Evolutionary conservation across 1,284 basidiomycete species (phyloP).

Genomic region (Mycena sp.): DNA sequence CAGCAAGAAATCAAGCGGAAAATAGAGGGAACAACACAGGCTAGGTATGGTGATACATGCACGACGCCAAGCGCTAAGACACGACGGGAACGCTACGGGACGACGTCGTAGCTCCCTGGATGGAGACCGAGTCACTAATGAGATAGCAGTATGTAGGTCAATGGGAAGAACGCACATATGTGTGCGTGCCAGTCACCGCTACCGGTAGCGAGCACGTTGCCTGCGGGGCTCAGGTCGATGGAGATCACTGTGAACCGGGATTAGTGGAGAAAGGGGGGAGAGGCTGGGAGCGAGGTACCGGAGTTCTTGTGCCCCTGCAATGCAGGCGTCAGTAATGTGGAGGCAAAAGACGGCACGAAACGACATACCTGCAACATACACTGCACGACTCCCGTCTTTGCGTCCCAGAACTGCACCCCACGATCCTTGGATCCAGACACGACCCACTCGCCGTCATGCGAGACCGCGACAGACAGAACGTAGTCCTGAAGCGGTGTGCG

Average conservation of each 20-base stretch:
- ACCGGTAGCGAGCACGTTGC: slow-evolving; percentile 84
- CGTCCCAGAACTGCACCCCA: slow-evolving; percentile 91
- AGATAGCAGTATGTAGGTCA: too few species aligned
- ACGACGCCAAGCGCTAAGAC: too few species aligned
- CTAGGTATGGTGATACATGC: too few species aligned
- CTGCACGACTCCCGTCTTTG: slow-evolving; percentile 77
- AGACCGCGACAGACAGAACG: slow-evolving; percentile 82
- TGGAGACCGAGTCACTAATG: not conserved
- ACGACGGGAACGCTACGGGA: not conserved
- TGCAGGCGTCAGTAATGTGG: not conserved
- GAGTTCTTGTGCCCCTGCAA: slow-evolving; percentile 81
- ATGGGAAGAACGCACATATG: slow-evolving; percentile 67
- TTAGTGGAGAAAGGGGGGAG: slow-evolving; percentile 10
- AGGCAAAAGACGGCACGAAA: too few species aligned
- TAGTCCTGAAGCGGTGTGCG: slow-evolving; percentile 69
- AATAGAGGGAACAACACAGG: too few species aligned
- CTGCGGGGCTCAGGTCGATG: slow-evolving; percentile 81
- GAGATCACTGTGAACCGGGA: slow-evolving; percentile 74
- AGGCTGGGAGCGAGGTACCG: slow-evolving; percentile 46
- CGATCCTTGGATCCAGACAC: slow-evolving; percentile 93
- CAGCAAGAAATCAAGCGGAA: too few species aligned
- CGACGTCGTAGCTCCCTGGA: slow-evolving; percentile 26
- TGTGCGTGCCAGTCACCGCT: slow-evolving; percentile 88
- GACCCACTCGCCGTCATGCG: slow-evolving; percentile 88
- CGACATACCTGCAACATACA: slow-evolving; percentile 78